phyloP scores from a whole-genome alignment of 2,329 filamentous ascomycete species.

The Corinectria fuckeliana region DNA sequence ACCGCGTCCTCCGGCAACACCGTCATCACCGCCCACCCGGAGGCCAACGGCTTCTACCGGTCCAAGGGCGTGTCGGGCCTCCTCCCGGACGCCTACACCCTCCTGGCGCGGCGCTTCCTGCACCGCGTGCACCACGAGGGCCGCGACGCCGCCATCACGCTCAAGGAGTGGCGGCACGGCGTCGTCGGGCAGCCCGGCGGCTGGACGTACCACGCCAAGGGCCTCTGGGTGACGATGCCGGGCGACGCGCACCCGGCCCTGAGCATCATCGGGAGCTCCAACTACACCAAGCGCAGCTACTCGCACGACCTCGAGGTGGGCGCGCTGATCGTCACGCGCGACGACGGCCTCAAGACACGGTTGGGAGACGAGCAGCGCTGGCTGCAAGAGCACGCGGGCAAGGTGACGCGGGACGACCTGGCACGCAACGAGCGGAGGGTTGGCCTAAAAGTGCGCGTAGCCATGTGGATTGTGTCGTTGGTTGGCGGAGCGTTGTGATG shows the following conservation, averaged over 20 bases:
- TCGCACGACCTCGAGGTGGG: conserved; percentile 91
- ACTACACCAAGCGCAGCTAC: conserved; percentile 95
- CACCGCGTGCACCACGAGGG: conserved; percentile 57
- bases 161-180: conserved; percentile 89
- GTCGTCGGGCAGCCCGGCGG: conserved; percentile 80
- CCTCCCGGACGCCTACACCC: conserved; percentile 89
- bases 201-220: conserved; percentile 99
- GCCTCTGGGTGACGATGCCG: conserved; percentile 84
- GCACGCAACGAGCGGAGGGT: conserved; percentile 82
- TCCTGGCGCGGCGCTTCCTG: conserved; percentile 84
- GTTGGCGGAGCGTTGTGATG: conserved; percentile 85
- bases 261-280: conserved; percentile 87
- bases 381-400: conserved; percentile 75
- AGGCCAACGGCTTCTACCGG: conserved; percentile 94
- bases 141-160: conserved; percentile 63
- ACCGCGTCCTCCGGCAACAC: conserved; percentile 75
- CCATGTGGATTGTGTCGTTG: conserved; percentile 91
- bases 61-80: conserved; percentile 89
- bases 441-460: conserved; percentile 80
- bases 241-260: conserved; percentile 72
- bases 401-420: conserved; percentile 79
- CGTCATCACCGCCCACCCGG: conserved; percentile 89
- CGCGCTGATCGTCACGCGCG: conserved; percentile 81
- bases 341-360: conserved; percentile 72
- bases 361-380: conserved; percentile 82